Evolutionary conservation across 2,329 filamentous ascomycete genomes (phyloP), one percentile per base, ranked within the genome.

Genomic region (Epichloe gansuensis): DNA sequence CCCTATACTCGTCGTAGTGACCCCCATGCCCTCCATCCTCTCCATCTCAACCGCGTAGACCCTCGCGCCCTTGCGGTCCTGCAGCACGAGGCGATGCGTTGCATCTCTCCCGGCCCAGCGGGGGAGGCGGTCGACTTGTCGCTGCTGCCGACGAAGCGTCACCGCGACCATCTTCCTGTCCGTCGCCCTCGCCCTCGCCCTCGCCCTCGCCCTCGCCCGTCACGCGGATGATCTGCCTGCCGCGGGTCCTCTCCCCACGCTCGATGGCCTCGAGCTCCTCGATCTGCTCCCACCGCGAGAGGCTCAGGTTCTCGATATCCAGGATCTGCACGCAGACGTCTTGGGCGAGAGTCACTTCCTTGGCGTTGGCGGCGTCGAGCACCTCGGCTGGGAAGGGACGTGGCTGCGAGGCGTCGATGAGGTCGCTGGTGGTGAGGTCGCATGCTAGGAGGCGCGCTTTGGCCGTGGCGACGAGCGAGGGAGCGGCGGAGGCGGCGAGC

Each of bases 251-350:
- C 69, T 91, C 87, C 1, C 88, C 88, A 12, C 86, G 76, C 61
- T 85, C 82, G 45, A 82, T 73, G 44, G 82, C 78, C 66, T 91
- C 87, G 6, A 93, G 80, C 37, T 83, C 82, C 66, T 96, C 89
- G 35, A 95, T 78, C 67, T 96, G 89, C 57, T 88, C 85, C 88
- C 91, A 95, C 50, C 86, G 78, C 60, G 85, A 89, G 50, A 79
- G 76, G 2, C 83, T 78, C 21, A 97, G 77, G 63, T 97, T 91
- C 63, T 95, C 85, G 7, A 97, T 75, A 60, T 94, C 90, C 1
- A 95, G 71, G 1, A 97, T 80, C 67, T 97, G 93, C 1, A 93
- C 84, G 3, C 85, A 74, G 1, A 91, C 74, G 35, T 88, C 79
- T 1, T 75, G 75, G 0, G 71, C 55, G 0, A 97, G 71, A 0